These are phyloP conservation scores for Penicillium samsonianum DNA, from an alignment of 495 filamentous ascomycete genomes.

Conservation along the genomic window DNA sequence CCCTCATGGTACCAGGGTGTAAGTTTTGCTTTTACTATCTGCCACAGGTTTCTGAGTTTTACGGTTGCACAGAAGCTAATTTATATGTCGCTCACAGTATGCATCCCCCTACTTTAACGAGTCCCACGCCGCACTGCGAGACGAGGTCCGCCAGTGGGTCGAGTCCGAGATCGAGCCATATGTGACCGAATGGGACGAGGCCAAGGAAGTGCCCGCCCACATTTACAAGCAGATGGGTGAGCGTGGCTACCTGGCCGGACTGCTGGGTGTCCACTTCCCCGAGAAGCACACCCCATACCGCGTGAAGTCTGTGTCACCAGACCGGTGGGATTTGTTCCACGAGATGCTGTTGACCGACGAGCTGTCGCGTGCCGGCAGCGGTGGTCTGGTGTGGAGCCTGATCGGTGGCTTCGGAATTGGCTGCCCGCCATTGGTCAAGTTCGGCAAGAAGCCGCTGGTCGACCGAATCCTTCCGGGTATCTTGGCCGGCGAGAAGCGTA, in stretches of 20 bases:
- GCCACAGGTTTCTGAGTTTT: neutral
- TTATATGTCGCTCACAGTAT: slow-evolving; percentile 57
- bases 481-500: slow-evolving; percentile 88
- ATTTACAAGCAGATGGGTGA: slow-evolving; percentile 97
- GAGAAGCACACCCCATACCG: slow-evolving; percentile 66
- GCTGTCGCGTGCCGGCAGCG: slow-evolving; percentile 81
- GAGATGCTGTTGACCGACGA: slow-evolving; percentile 95
- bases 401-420: slow-evolving; percentile 95
- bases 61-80: slow-evolving; percentile 9
- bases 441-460: slow-evolving; percentile 87
- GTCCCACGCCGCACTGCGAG: slow-evolving; percentile 84
- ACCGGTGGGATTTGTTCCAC: slow-evolving; percentile 98
- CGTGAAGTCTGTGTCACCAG: slow-evolving; percentile 74
- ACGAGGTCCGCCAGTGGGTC: slow-evolving; percentile 89
- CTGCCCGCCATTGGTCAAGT: slow-evolving; percentile 86
- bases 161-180: slow-evolving; percentile 86
- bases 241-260: slow-evolving; percentile 85
- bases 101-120: slow-evolving; percentile 96
- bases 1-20: slow-evolving; percentile 96
- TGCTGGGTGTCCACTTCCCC: slow-evolving; percentile 79
- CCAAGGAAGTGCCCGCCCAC: slow-evolving; percentile 76
- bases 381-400: slow-evolving; percentile 97
- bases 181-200: slow-evolving; percentile 96
- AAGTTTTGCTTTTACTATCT: slow-evolving; percentile 41
- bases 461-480: slow-evolving; percentile 82